These are phyloP conservation scores for Colletotrichum zoysiae DNA, from an alignment of 2,329 filamentous ascomycete species.

Conservation along the genomic window DNA sequence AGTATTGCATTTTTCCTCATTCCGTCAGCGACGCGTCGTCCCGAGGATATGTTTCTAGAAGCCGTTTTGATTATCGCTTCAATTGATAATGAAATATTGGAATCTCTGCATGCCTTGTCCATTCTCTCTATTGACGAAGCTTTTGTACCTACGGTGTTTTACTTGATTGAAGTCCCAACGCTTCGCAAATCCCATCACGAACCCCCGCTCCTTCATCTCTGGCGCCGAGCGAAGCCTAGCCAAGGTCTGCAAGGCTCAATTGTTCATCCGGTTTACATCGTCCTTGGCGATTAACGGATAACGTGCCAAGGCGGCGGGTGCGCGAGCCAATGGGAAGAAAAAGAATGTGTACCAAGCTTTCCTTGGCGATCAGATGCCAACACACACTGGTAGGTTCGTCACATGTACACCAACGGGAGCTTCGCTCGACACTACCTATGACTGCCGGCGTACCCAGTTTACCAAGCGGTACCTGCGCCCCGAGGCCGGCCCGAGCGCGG, in stretches of 20 bases:
- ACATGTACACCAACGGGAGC: not conserved
- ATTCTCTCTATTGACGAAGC: not conserved
- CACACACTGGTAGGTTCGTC: not conserved
- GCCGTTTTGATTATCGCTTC: not conserved
- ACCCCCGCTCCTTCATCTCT: no score
- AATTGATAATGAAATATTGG: not conserved
- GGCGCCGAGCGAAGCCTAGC: not conserved
- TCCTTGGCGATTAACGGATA: not conserved
- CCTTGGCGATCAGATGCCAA: not conserved
- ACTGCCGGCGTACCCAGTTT: not conserved
- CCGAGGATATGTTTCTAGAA: not conserved
- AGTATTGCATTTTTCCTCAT: not conserved
- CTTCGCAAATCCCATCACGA: not conserved
- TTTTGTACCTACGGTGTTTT: not conserved
- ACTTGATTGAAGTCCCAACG: not conserved
- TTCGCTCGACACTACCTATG: not conserved
- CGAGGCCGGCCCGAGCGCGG: not conserved
- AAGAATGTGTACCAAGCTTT: not conserved
- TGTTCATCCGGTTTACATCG: not conserved
- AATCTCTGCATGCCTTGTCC: not conserved
- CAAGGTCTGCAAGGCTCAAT: not conserved
- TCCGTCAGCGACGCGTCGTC: not conserved
- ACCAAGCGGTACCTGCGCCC: not conserved
- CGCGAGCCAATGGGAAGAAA: not conserved
- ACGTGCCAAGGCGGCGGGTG: not conserved